Percentiles rank a stretch among this genome's conserved stretches.
phyloP scores from a whole-genome alignment of 1,139 yeast genomes.

The Trichomonascaceae sp. region DNA sequence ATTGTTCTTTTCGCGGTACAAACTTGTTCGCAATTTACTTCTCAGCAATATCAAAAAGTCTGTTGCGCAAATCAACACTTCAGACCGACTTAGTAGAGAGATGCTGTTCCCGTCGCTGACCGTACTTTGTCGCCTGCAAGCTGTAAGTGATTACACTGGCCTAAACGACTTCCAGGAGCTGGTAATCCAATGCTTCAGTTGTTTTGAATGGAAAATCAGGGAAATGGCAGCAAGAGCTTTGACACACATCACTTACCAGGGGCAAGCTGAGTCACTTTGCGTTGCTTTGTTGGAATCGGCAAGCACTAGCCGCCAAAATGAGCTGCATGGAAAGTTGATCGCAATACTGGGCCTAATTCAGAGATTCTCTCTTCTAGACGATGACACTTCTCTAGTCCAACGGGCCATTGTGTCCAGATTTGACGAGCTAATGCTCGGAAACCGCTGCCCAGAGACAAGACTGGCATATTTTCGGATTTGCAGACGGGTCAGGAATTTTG shows the following conservation, averaged over 20 bases:
- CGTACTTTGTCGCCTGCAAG: conserved; percentile 53
- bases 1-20: conserved; percentile 54
- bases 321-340: conserved; percentile 44
- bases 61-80: conserved; percentile 17
- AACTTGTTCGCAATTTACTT: conserved; percentile 38
- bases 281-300: conserved; percentile 10
- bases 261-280: conserved; percentile 16
- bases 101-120: conserved; percentile 64
- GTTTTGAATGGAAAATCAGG: conserved; percentile 65
- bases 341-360: conserved; percentile 20
- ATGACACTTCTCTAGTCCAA: conserved; percentile 8
- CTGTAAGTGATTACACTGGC: conserved; percentile 40
- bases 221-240: conserved; percentile 73
- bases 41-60: conserved; percentile 32
- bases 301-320: conserved; percentile 28
- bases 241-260: conserved; percentile 34
- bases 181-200: conserved; percentile 35
- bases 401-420: conserved; percentile 11
- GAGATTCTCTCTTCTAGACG: conserved; percentile 3
- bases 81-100: conserved; percentile 27
- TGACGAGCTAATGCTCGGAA: conserved; percentile 17
- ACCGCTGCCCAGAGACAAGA: conserved; percentile 24
- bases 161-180: conserved; percentile 37
- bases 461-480: conserved; percentile 28
- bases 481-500: background rate